These are phyloP conservation scores for Fusarium sacchari DNA, from an alignment of 2,329 filamentous ascomycete species.

Conservation along the genomic window DNA sequence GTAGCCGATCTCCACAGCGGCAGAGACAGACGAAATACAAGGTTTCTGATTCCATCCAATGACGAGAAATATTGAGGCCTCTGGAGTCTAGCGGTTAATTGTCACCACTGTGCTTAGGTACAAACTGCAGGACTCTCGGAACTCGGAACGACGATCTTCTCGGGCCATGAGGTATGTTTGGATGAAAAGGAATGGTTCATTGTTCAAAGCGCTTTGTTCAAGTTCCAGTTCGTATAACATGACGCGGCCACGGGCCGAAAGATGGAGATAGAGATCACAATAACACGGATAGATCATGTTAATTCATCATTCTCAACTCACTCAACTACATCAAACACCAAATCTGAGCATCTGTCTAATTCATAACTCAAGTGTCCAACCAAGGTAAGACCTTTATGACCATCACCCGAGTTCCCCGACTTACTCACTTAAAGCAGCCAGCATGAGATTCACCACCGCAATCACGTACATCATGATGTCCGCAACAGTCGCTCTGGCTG, in stretches of 20 bases:
- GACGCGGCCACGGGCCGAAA: neutral
- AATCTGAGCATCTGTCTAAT: neutral
- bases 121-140: neutral
- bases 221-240: neutral
- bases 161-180: fast-evolving
- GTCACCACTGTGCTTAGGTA: too few species aligned
- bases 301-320: too few species aligned
- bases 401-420: fast-evolving
- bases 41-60: neutral
- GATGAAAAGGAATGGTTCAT: too few species aligned
- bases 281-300: too few species aligned
- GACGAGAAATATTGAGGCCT: neutral
- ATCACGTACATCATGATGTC: neutral
- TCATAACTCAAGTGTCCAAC: fast-evolving
- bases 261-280: neutral
- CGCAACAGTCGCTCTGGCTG: neutral
- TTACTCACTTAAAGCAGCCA: neutral
- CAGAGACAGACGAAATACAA: neutral
- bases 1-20: neutral
- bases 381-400: neutral
- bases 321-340: fast-evolving
- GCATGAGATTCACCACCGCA: neutral
- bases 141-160: neutral
- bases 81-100: too few species aligned
- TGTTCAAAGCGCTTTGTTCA: neutral